Evolutionary conservation across 2,329 filamentous ascomycete genomes (phyloP), one percentile per base, ranked within the genome.

Genomic region (Tolypocladium inflatum): DNA sequence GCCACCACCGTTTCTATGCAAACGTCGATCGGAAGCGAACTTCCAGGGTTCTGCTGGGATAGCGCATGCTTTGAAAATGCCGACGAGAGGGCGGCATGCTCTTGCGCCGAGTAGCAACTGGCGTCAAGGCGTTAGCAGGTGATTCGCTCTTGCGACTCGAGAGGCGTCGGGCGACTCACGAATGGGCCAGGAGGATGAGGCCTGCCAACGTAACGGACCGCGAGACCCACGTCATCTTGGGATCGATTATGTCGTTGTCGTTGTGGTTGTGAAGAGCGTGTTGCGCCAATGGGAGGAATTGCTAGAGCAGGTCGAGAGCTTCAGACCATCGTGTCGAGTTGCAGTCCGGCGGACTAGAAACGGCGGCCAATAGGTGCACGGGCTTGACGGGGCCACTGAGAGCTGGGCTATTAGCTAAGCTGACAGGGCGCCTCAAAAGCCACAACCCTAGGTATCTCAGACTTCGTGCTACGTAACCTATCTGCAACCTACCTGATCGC

Each of bases 21-120:
- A 66, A 99, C 95, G 68, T 99, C 94, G 61, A 89, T 75, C 0
- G 94, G 93, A 1, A 97, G 80, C 19, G 81, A 76, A 58, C 73
- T 68, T 55, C 72, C 64, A 3, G 75, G 66, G 17, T 75, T 68
- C 23, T 74, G 67, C 37, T 77, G 73, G 4, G 79, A 71, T 33
- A 75, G 67, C 4, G 76, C 67, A 48, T 78, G 70, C 37, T 77
- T 74, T 50, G 76, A 70, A 56, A 78, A 72, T 39, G 78, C 77
- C 58, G 86, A 82, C 65, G 86, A 84, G 55, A 96, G 82, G 26
- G 86, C 80, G 8, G 90, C 88, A 76, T 96, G 90, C 76, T 99
- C 94, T 74, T 96, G 89, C 53, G 92, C 91, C 55, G 94, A 99
- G 76, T 97, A 99, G 76, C 92, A 95, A 63, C 94, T 99, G 70